These are phyloP conservation scores for Daldinia bambusicola DNA, from an alignment of 495 filamentous ascomycete species.

Conservation along the genomic window DNA sequence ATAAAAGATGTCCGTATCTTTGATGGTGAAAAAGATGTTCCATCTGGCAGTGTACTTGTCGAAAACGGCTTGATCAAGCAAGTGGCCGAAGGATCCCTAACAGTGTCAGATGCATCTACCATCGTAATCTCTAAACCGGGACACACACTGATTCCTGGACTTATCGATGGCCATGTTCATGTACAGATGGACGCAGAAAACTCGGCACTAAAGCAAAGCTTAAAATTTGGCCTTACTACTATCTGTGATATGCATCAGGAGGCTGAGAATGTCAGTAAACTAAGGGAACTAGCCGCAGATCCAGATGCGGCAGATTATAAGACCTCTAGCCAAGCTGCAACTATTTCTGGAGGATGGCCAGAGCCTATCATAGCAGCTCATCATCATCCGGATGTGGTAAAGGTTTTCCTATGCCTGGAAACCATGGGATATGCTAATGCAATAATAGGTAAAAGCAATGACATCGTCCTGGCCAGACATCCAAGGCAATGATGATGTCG, in stretches of 20 bases:
- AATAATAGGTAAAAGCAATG: slow-evolving; percentile 11
- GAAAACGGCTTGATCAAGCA: slow-evolving; percentile 33
- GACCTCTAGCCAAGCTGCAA: slow-evolving; percentile 22
- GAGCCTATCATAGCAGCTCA: slow-evolving; percentile 14
- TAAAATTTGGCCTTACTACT: slow-evolving; percentile 38
- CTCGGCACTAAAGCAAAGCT: slow-evolving; percentile 7
- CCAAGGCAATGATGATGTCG: slow-evolving; percentile 16
- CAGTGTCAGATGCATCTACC: not conserved
- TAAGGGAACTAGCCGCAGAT: slow-evolving; percentile 18
- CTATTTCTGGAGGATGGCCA: slow-evolving; percentile 34
- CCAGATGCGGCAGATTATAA: slow-evolving; percentile 37
- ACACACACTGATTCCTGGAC: slow-evolving; percentile 30
- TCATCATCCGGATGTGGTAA: slow-evolving; percentile 25
- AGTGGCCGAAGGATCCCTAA: slow-evolving; percentile 4
- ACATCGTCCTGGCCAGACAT: slow-evolving; percentile 19
- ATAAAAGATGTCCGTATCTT: slow-evolving; percentile 6
- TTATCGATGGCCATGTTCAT: slow-evolving; percentile 38
- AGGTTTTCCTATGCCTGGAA: not conserved
- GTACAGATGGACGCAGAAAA: slow-evolving; percentile 18
- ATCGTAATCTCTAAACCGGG: slow-evolving; percentile 25
- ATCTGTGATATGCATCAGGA: slow-evolving; percentile 41
- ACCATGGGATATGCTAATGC: not conserved
- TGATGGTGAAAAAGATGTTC: slow-evolving; percentile 29
- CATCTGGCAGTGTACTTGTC: slow-evolving; percentile 28
- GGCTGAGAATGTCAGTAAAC: slow-evolving; percentile 7